Conservation (phyloP, 495 filamentous ascomycete species). For the Aspergillus nanangensis region DNA sequence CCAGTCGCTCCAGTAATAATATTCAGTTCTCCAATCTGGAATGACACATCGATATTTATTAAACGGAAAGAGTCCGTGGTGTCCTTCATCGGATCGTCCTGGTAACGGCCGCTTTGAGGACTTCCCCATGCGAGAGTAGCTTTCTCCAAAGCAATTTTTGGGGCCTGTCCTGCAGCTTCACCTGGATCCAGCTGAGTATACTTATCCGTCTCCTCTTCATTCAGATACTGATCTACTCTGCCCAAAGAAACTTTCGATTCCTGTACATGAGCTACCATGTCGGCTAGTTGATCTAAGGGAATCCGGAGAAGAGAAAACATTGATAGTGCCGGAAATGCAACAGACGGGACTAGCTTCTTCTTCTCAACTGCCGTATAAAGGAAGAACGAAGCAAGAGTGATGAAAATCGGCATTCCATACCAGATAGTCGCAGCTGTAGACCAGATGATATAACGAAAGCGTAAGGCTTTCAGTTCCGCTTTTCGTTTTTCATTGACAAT, state of each 20-base stretch:
- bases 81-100: constrained; percentile 18
- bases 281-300: constrained; percentile 91
- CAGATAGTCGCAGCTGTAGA: constrained; percentile 86
- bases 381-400: constrained; percentile 93
- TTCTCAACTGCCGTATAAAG: constrained; percentile 88
- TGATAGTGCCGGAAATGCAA: constrained; percentile 95
- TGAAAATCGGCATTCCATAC: constrained; percentile 93
- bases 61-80: constrained; percentile 66
- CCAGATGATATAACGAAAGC: constrained; percentile 85
- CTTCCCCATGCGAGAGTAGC: constrained; percentile 88
- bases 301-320: constrained; percentile 94
- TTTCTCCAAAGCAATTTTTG: constrained; percentile 75
- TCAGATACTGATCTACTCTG: constrained; percentile 92
- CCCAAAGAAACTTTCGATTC: constrained; percentile 96
- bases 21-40: constrained; percentile 76
- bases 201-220: constrained; percentile 94
- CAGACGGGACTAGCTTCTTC: constrained; percentile 83
- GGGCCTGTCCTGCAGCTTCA: constrained; percentile 55
- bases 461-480: constrained; percentile 71
- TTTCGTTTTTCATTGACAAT: constrained; percentile 84
- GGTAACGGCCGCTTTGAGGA: constrained; percentile 29
- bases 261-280: constrained; percentile 98
- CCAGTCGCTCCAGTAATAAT: constrained; percentile 91
- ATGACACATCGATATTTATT: constrained; percentile 71
- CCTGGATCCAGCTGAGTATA: constrained; percentile 74